A percentile compares a stretch with the other conserved stretches of the same genome.
phyloP scores from a whole-genome alignment of 495 filamentous ascomycete species.

The Penicillium bovifimosum region DNA sequence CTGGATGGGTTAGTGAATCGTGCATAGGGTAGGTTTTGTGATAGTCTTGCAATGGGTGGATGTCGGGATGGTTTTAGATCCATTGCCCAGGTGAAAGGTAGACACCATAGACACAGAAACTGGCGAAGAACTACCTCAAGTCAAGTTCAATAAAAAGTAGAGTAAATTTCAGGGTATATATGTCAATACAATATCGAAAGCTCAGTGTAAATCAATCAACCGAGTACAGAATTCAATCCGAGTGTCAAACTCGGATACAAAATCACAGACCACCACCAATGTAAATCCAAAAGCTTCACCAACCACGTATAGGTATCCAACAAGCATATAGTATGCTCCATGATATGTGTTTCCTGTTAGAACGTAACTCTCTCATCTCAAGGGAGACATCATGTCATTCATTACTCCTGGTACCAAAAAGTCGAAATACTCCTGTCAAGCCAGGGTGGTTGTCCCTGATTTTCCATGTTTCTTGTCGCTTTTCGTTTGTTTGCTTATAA shows the following conservation, averaged over 20 bases:
- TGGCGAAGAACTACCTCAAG: too few species aligned
- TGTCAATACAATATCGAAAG: conserved; percentile 2
- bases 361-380: background rate
- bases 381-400: background rate
- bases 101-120: background rate
- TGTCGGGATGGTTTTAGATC: background rate
- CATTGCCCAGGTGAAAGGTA: background rate
- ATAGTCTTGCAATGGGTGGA: background rate
- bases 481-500: conserved; percentile 1
- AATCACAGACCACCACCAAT: conserved; percentile 9
- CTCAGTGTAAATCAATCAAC: background rate
- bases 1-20: background rate
- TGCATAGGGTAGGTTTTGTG: background rate
- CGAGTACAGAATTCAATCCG: background rate
- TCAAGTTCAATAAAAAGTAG: conserved; percentile 8
- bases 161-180: conserved; percentile 20
- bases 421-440: too few species aligned
- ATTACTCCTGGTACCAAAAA: too few species aligned
- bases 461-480: background rate
- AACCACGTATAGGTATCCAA: conserved; percentile 4
- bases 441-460: background rate
- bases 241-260: background rate
- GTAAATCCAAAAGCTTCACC: background rate
- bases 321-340: background rate
- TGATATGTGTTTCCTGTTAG: background rate